Base-by-base conservation (phyloP, 2,329 filamentous ascomycete genomes). In the Calonectria crousiana region DNA sequence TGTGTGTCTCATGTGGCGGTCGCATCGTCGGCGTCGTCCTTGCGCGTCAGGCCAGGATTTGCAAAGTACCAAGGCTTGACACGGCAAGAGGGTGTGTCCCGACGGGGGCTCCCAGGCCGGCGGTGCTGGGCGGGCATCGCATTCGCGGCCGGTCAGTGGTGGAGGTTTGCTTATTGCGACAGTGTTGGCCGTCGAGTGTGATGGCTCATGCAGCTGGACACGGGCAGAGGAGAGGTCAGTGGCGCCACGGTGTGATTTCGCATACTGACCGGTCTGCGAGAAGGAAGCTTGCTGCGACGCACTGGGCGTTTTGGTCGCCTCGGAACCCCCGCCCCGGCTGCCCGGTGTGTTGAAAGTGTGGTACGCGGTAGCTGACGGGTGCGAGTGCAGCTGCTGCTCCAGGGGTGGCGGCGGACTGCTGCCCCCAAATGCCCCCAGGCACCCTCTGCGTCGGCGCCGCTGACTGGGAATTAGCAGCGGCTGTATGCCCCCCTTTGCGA, bases 1-100 rank as follows among this genome's bases (percentile, higher is more conserved):
- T 20, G 56, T 62, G 56, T 62, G 56, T 62, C 56, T 62, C 56
- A 62, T 28, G 56, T 62, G 34, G 56, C 56, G n/a, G 56, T 38
- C 56, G 56, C 56, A 41, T 41, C n/a, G 34, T 41, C 56, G n/a
- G 20, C 30, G 32, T 34, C 32, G 32, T 60, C 32, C n/a, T 60
- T 60, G 53, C 32, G 26, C 30, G 20, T 18, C 41, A 47, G 18
- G 44, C 11, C 20, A 20, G 44, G 44, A 11, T 23, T 47, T 47
- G 44, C 44, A 47, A 47, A 47, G 44, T 47, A 47, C 44, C 44
- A n/a, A n/a, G 41, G 11, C 41, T 47, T 47, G 44, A 47, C 41
- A 44, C 41, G 16, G 41, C 8, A 13, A 47, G 44, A 23, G 8
- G 44, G 44, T 47, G 44, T 47, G 44, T 23, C 44, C n/a, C 41